Percentiles rank a stretch among this genome's conserved stretches.
Conservation (phyloP, 345 rosid genomes). For the Litchi chinensis region DNA sequence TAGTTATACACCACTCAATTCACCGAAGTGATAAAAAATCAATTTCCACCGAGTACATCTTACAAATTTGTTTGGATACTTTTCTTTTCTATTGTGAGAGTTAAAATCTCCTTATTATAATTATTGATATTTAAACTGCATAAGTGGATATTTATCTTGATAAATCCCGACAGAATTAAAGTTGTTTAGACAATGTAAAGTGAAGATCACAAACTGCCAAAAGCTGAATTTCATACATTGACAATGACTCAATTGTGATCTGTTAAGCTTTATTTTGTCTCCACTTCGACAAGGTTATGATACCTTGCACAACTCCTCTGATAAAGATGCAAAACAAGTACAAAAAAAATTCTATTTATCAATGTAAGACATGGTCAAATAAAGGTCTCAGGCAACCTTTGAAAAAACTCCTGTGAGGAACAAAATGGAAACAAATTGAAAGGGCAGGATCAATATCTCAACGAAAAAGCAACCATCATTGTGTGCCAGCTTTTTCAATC, state of each 20-base stretch:
- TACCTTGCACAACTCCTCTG: conserved; percentile 18
- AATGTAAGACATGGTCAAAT: too few species aligned
- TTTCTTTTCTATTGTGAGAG: too few species aligned
- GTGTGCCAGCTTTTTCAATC: conserved; percentile 55
- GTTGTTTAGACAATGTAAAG: neutral
- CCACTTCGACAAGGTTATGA: neutral
- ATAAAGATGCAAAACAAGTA: conserved; percentile 1
- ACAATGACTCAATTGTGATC: neutral
- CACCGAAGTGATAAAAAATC: too few species aligned
- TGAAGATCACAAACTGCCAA: neutral
- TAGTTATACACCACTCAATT: too few species aligned
- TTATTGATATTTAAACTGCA: too few species aligned
- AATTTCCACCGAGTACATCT: too few species aligned
- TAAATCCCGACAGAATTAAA: too few species aligned
- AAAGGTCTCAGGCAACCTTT: conserved; percentile 21
- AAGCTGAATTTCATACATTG: neutral
- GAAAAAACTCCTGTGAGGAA: conserved; percentile 13
- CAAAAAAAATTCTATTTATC: conserved; percentile 13
- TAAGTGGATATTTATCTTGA: too few species aligned
- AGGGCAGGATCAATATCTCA: neutral
- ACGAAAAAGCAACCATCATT: conserved; percentile 13
- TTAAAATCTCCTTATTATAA: too few species aligned
- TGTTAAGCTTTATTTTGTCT: neutral
- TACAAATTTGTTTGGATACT: too few species aligned
- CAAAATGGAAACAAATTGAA: neutral